A percentile compares a stretch with the other conserved stretches of the same genome.
Conservation (phyloP, 2,329 filamentous ascomycete species). For the Ramularia endophylla region DNA sequence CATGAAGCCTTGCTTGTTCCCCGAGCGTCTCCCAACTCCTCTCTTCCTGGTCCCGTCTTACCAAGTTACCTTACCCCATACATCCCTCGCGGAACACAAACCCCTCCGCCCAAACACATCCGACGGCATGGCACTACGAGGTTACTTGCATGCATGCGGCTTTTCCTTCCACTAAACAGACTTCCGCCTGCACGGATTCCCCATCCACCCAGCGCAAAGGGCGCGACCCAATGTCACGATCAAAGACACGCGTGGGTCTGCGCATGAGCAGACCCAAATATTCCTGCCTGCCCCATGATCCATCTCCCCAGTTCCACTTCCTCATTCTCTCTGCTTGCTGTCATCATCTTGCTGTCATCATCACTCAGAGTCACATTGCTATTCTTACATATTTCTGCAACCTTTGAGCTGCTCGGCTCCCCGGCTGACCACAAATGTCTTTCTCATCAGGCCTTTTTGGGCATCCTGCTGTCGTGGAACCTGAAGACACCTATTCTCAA, state of each 20-base stretch:
- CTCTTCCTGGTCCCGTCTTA: not conserved
- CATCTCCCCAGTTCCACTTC: constrained; percentile 7
- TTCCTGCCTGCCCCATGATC: not conserved
- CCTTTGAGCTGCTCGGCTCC: constrained; percentile 16
- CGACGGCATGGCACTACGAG: constrained; percentile 19
- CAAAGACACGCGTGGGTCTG: constrained; percentile 1
- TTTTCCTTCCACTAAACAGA: constrained; percentile 15
- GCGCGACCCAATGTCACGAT: constrained; percentile 3
- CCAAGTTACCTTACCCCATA: constrained; percentile 1
- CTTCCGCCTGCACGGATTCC: constrained; percentile 9
- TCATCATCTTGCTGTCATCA: no score
- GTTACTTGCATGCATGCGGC: constrained; percentile 16
- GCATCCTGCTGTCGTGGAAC: constrained; percentile 12
- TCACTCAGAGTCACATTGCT: constrained; percentile 13
- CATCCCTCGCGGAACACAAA: no score
- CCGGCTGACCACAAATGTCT: constrained; percentile 22
- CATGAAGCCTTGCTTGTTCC: not conserved
- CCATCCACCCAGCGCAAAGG: constrained; percentile 7
- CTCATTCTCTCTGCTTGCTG: constrained; percentile 10
- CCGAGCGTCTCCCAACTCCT: constrained; percentile 1
- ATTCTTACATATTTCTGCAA: constrained; percentile 12
- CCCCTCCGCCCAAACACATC: constrained; percentile 13
- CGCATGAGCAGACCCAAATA: not conserved
- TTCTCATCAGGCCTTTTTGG: constrained; percentile 20
- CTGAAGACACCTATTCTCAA: no score